Percentiles rank a stretch among this genome's conserved stretches.
phyloP scores from a whole-genome alignment of 2,329 filamentous ascomycete genomes.

The Pseudogymnoascus sp. region DNA sequence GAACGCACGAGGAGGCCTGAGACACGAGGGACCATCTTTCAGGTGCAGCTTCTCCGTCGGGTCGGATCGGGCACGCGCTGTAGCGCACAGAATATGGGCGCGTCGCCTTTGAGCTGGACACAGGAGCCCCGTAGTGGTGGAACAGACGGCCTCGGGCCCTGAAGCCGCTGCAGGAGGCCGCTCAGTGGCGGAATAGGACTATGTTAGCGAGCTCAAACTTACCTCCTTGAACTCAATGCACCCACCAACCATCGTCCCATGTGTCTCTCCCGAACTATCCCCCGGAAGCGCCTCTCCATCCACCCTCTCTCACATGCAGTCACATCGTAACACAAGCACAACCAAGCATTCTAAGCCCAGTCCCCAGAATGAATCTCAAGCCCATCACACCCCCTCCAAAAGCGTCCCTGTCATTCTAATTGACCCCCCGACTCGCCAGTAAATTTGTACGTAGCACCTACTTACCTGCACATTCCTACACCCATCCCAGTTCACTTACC shows the following conservation, averaged over 20 bases:
- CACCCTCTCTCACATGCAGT: not conserved
- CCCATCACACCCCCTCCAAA: not conserved
- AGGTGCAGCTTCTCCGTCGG: not conserved
- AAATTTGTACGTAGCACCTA: not conserved
- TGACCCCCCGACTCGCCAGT: not conserved
- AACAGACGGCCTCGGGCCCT: not conserved
- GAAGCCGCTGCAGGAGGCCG: not conserved
- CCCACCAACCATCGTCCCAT: not conserved
- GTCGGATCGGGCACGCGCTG: not conserved
- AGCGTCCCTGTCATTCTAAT: not conserved
- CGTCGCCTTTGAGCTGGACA: not conserved
- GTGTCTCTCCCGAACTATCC: not conserved
- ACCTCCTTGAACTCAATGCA: not conserved
- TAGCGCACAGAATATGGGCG: not conserved
- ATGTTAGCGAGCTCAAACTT: not conserved
- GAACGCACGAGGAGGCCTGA: not conserved
- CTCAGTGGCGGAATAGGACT: not conserved
- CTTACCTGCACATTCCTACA: not conserved
- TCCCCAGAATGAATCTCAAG: not conserved
- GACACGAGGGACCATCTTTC: not conserved
- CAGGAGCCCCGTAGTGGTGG: not conserved
- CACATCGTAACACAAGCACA: not conserved
- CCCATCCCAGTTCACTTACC: not conserved
- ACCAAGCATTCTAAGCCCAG: not conserved
- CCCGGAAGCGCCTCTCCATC: not conserved